Percentiles rank a stretch among this genome's conserved stretches.
Conservation (phyloP, 139 green algal species). For the Tetraselmis chui region DNA sequence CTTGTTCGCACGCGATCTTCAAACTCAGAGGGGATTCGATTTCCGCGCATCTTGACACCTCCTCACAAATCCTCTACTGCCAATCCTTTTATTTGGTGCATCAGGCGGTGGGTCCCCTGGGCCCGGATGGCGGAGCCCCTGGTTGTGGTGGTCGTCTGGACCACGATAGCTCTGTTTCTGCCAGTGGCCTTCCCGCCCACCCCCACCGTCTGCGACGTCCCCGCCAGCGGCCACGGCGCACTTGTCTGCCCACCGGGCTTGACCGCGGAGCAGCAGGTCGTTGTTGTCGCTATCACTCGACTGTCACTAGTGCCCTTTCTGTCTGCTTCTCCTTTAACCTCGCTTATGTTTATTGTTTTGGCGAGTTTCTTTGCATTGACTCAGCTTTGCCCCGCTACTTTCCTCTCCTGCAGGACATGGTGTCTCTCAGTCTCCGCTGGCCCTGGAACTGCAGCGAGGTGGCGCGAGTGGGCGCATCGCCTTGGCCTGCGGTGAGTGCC, state of each 20-base stretch:
- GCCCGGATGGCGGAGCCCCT: constrained; percentile 60
- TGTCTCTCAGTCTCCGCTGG: background rate
- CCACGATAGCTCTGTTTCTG: constrained; percentile 70
- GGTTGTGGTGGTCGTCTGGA: constrained; percentile 62
- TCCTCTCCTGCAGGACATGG: background rate
- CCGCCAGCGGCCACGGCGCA: background rate
- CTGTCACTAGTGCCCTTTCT: too few relatives aligned
- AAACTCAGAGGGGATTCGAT: too few relatives aligned
- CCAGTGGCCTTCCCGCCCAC: constrained; percentile 72
- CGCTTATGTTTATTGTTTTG: too few relatives aligned
- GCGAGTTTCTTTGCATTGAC: too few relatives aligned
- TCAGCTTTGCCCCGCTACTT: too few relatives aligned
- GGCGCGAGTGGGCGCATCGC: too few relatives aligned
- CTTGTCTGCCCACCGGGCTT: background rate
- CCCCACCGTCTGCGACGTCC: constrained; percentile 39
- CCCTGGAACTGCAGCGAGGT: background rate
- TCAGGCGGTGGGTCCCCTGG: background rate
- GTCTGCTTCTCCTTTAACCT: too few relatives aligned
- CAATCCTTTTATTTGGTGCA: too few relatives aligned
- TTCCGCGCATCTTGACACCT: too few relatives aligned
- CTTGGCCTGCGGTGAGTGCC: background rate
- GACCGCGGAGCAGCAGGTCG: background rate
- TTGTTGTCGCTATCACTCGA: too few relatives aligned
- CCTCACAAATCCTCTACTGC: too few relatives aligned
- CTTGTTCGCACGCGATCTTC: too few relatives aligned